Base-by-base conservation (phyloP, 2,329 filamentous ascomycete genomes). In the Cladosporium sphaerospermum region DNA sequence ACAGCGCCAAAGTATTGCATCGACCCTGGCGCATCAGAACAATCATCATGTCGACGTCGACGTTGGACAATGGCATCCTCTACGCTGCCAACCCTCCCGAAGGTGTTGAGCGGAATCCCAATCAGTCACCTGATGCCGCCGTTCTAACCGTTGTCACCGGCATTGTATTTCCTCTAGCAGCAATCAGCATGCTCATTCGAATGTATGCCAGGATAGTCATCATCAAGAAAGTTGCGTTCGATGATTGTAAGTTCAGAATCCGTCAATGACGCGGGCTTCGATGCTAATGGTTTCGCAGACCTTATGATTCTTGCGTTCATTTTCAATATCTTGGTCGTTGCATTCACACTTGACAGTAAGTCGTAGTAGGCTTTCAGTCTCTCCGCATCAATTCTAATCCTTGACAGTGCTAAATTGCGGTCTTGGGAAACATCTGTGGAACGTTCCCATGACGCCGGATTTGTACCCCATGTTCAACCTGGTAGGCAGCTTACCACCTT, bases 341-440 rank as follows among this genome's bases (percentile, higher is more conserved):
- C 16, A 11, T 51, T 44, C 13, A 33, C 44, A 9, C 48, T 51
- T 6, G 48, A 51, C 13, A 51, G 48, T 51, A 23, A 6, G 48
- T 51, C 10, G 8, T 9, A 51, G 40, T 51, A 14, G 5, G 48
- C 44, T 14, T 4, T 13, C 19, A 9, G n/a, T 44, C 31, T 14
- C 28, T 7, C 2, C 11, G 3, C 9, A 11, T 23, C 8, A 19
- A 16, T 14, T 23, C 48, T 51, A 19, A 51, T 32, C 9, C 37
- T 3, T n/a, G 2, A 16, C 16, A 51, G 48, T 51, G 48, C 32
- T 51, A 3, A 19, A 33, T 14, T 51, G 19, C 28, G 48, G 48
- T 31, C 48, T 51, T 11, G 48, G 48, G 32, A 51, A 51, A 32
- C 28, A 51, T 16, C 32, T 51, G 28, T 51, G 48, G 48, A 51